These are phyloP conservation scores for Penicillium sp. DNA, from an alignment of 2,329 filamentous ascomycete species.

Conservation along the genomic window DNA sequence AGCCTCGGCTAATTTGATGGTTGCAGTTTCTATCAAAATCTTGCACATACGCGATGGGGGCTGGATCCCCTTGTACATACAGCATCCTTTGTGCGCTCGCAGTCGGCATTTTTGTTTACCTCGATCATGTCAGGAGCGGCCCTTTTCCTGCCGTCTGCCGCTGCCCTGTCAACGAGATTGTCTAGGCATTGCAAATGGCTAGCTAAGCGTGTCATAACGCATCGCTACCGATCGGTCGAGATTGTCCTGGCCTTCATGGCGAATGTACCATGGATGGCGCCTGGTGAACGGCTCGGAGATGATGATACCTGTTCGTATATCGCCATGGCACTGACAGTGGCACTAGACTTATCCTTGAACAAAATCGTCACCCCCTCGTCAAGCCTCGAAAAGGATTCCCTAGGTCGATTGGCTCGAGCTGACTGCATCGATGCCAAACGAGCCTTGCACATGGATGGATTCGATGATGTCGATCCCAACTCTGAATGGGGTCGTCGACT, in stretches of 20 bases:
- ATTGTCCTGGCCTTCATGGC: constrained; percentile 78
- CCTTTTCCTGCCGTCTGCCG: constrained; percentile 68
- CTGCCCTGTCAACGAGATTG: constrained; percentile 69
- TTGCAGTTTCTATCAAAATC: constrained; percentile 68
- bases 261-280: constrained; percentile 76
- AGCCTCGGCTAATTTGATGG: neutral
- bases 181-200: constrained; percentile 68
- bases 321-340: constrained; percentile 71
- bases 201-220: constrained; percentile 65
- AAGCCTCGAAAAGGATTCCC: constrained; percentile 53
- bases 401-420: constrained; percentile 62
- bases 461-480: constrained; percentile 65
- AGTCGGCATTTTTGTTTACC: constrained; percentile 74
- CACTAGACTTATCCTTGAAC: constrained; percentile 71
- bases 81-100: constrained; percentile 67
- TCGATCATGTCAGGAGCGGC: constrained; percentile 73
- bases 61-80: constrained; percentile 72
- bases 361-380: constrained; percentile 68
- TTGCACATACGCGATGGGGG: constrained; percentile 76
- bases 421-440: constrained; percentile 72
- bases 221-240: constrained; percentile 71
- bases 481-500: constrained; percentile 68
- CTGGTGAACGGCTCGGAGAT: constrained; percentile 53
- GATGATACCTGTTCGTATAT: constrained; percentile 76
- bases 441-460: constrained; percentile 71